These are phyloP conservation scores for Alternaria triticina DNA, from an alignment of 2,329 filamentous ascomycete species.

Conservation along the genomic window DNA sequence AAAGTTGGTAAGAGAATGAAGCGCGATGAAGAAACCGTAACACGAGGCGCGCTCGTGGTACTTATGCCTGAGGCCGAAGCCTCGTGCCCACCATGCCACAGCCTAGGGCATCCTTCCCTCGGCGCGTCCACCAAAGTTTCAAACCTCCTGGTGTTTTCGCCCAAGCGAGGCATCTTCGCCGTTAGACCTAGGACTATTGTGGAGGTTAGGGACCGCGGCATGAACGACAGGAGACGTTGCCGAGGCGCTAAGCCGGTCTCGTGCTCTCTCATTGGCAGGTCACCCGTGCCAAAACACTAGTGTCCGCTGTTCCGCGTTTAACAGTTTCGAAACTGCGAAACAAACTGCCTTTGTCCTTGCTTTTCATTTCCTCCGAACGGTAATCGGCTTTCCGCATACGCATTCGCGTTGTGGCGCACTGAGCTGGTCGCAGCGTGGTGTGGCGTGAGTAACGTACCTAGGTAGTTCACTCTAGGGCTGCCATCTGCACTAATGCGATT, in stretches of 20 bases:
- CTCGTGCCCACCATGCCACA: constrained; percentile 2
- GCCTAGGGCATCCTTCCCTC: not conserved
- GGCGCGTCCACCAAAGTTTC: constrained; percentile 3
- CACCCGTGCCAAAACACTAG: constrained; percentile 16
- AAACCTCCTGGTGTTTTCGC: constrained; percentile 3
- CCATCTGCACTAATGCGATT: no score
- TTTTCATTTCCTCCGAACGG: not conserved
- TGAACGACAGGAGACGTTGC: constrained; percentile 6
- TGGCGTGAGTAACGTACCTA: no score
- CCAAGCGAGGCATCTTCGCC: constrained; percentile 12
- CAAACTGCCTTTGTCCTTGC: not conserved
- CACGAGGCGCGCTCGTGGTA: not conserved
- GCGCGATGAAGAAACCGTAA: constrained; percentile 1
- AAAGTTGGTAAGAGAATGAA: constrained; percentile 7
- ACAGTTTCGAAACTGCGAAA: constrained; percentile 24
- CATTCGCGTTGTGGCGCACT: not conserved
- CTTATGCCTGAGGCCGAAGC: constrained; percentile 2
- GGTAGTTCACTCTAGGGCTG: no score
- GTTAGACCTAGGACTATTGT: constrained; percentile 2
- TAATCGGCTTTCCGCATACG: not conserved
- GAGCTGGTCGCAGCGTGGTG: no score
- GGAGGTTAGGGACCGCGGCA: constrained; percentile 8
- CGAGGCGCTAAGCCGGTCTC: constrained; percentile 1
- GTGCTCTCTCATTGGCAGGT: constrained; percentile 5
- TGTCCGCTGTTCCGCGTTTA: constrained; percentile 10